Base-by-base conservation (phyloP, 2,329 filamentous ascomycete genomes). In the Aspergillus quadricinctus region DNA sequence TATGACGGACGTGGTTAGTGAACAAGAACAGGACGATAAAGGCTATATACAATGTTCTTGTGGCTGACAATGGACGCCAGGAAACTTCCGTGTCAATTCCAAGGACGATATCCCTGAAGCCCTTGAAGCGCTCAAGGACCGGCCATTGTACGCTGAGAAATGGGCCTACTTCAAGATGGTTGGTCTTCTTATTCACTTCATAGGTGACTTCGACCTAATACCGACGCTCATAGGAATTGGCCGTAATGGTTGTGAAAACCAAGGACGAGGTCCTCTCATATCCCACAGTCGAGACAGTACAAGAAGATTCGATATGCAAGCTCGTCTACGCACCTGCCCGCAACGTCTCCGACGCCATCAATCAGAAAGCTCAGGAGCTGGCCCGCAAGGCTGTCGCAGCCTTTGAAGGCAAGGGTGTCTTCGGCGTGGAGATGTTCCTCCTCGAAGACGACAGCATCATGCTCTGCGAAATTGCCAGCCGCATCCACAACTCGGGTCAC, bases 381-480 rank as follows among this genome's bases (percentile, higher is more conserved):
- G 94, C 92, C 0, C 84, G 85, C 64, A 85, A 88, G 56, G 92
- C 94, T 10, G 86, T 97, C 23, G 82, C 83, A 45, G 88, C 85
- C 52, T 88, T 99, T 54, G 86, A 87, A 78, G 94, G 94, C 52
- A 88, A 94, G 60, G 94, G 94, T 61, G 90, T 96, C 31, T 99
- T 97, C 73, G 94, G 93, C 0, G 93, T 97, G 0, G 94, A 99
- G 76, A 90, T 97, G 86, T 99, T 99, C 75, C 76, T 97, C 3
- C 82, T 92, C 10, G 77, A 86, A 50, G 85, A 94, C 65, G 85
- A 85, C 77, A 77, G 72, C 56, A 80, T 96, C 1, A 76, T 95
- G 56, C 82, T 97, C 65, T 96, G 96, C 73, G 92, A 96, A 75
- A 88, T 95, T 61, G 90, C 90, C 0, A 90, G 90, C 11, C 82